phyloP scores from a whole-genome alignment of 768 basidiomycete genomes.

The Boletus sp. region DNA sequence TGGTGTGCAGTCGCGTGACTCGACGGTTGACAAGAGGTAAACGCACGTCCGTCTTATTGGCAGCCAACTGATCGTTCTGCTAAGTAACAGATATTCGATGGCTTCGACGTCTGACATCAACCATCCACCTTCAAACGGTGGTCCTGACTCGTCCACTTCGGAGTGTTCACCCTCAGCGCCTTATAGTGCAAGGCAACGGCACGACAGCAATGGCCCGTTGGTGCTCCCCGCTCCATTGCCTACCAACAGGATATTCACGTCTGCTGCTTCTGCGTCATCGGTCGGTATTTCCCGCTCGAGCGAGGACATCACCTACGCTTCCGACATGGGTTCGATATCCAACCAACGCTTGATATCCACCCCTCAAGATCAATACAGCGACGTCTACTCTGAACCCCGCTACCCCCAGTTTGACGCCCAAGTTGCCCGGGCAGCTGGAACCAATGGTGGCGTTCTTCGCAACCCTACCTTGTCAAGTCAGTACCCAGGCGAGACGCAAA shows the following conservation, averaged over 20 bases:
- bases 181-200: conserved; percentile 49
- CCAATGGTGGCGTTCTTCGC: conserved; percentile 39
- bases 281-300: conserved; percentile 44
- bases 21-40: conserved; percentile 66
- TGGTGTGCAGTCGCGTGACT: conserved; percentile 81
- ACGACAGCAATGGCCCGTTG: conserved; percentile 69
- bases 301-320: conserved; percentile 38
- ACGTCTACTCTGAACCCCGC: conserved; percentile 24
- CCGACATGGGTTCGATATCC: conserved; percentile 38
- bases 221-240: conserved; percentile 77
- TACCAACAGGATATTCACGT: conserved; percentile 51
- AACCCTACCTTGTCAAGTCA: conserved; percentile 37
- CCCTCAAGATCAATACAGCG: conserved; percentile 34
- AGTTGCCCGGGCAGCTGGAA: conserved; percentile 38
- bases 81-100: conserved; percentile 66
- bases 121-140: conserved; percentile 47
- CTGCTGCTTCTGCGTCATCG: conserved; percentile 42
- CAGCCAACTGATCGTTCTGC: conserved; percentile 24
- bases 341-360: conserved; percentile 43
- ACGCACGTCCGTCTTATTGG: conserved; percentile 20
- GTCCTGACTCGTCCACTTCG: conserved; percentile 57
- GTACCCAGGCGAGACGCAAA: conserved; percentile 48
- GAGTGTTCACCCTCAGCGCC: conserved; percentile 46
- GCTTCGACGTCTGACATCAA: conserved; percentile 78
- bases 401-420: conserved; percentile 40